Evolutionary conservation across 768 basidiomycete genomes (phyloP), one percentile per base, ranked within the genome.

Genomic region (Rhodotorula kratochvilovae): DNA sequence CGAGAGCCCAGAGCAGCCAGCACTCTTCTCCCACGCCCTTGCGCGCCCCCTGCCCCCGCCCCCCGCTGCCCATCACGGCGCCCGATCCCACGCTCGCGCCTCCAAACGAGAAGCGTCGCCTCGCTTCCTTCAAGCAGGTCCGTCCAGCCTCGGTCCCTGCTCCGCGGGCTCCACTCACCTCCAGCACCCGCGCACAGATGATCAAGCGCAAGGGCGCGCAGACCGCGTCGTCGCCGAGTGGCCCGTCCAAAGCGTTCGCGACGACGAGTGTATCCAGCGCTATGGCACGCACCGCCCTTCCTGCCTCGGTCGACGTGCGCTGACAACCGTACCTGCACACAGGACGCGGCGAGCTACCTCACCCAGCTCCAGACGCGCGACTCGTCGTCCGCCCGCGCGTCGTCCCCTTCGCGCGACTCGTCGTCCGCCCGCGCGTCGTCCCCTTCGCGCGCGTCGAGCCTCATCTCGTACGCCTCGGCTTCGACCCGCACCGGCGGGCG

Each of bases 291-390:
- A 43, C 50, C 58, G 11, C 43, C 21, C 39, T 57, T 54, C 4
- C 55, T 65, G 68, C 54, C 2, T n/a, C 5, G n/a, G 21, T 1
- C 19, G 29, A 13, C 19, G 4, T 2, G 10, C 17, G 15, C 59
- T 45, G 50, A 61, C 51, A 11, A 23, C 48, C 36, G 3, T 17
- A 1, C 3, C 3, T 15, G 2, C 53, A 16, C 5, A 4, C 59
- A 72, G 71, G 71, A 72, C 67, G 72, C 72, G 2, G 68, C 68
- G 4, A 56, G 64, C 11, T 73, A 66, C 58, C 48, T 73, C 5
- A 59, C 64, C 2, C 53, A 66, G 43, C 68, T 73, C 45, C 61
- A 63, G 43, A 51, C 67, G 68, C 67, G 65, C 54, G 29, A 42
- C 36, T 43, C 56, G 11, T 57, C 56, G 36, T 23, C 33, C 25